A percentile compares a stretch with the other conserved stretches of the same genome.
These are phyloP conservation scores for Rhododendron vialii DNA, from an alignment of 148 eudicot genomes.

Conservation along the genomic window DNA sequence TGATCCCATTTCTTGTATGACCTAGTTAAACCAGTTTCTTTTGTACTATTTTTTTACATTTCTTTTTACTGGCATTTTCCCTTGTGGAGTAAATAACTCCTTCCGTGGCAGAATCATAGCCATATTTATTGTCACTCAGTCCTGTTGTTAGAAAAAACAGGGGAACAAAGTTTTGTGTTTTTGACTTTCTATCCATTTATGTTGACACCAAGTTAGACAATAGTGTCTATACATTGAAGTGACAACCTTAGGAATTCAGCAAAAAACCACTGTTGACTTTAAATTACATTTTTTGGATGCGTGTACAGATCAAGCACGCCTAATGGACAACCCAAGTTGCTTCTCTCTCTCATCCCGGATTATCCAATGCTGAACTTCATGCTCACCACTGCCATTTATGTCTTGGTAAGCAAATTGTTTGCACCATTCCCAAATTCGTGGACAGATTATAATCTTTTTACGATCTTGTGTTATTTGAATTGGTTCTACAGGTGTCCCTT, in stretches of 20 bases:
- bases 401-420: conserved; percentile 50
- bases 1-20: not conserved
- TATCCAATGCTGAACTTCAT: conserved; percentile 94
- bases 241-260: not conserved
- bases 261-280: not conserved
- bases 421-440: not conserved
- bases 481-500: conserved; percentile 61
- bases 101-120: not conserved
- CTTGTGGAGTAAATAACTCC: not conserved
- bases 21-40: not conserved
- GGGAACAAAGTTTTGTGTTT: not conserved
- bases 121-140: not conserved
- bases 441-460: not conserved
- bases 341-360: conserved; percentile 76
- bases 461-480: not conserved
- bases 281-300: not conserved
- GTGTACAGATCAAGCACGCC: conserved; percentile 68
- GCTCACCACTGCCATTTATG: conserved; percentile 86
- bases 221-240: not conserved
- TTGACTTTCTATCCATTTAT: not conserved
- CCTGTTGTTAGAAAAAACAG: not conserved
- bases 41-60: not conserved
- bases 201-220: not conserved
- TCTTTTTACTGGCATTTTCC: not conserved
- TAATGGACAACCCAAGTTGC: conserved; percentile 99